Conservation (phyloP, 2,329 filamentous ascomycete genomes). For the Zalaria sp. region DNA sequence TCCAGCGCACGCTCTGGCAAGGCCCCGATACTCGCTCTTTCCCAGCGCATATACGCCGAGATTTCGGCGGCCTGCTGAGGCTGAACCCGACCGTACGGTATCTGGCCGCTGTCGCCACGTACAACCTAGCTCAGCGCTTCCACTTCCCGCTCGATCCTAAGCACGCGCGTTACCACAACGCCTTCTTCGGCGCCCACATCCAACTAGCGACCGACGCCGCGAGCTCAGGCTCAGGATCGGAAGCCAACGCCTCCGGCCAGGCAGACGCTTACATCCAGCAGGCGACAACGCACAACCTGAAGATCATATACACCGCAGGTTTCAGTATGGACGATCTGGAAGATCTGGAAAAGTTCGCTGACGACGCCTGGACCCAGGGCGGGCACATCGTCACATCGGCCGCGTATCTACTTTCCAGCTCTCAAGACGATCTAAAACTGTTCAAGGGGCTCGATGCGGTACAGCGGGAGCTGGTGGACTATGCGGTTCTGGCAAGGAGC, state of each 20-base stretch:
- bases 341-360: constrained; percentile 22
- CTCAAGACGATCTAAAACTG: constrained; percentile 15
- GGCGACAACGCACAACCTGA: constrained; percentile 14
- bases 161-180: constrained; percentile 11
- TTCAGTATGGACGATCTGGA: constrained; percentile 21
- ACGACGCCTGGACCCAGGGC: constrained; percentile 19
- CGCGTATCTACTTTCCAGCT: constrained; percentile 24
- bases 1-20: constrained; percentile 15
- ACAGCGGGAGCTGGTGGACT: constrained; percentile 37
- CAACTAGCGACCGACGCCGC: constrained; percentile 22
- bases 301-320: constrained; percentile 27
- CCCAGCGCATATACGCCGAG: constrained; percentile 11
- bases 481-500: constrained; percentile 32
- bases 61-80: constrained; percentile 15
- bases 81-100: constrained; percentile 10
- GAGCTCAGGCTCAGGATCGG: constrained; percentile 9
- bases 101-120: constrained; percentile 21
- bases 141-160: constrained; percentile 14
- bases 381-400: constrained; percentile 29
- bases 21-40: constrained; percentile 14
- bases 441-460: constrained; percentile 30
- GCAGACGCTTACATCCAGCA: constrained; percentile 23
- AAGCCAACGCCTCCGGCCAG: constrained; percentile 22
- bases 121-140: constrained; percentile 15
- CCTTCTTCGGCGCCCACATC: constrained; percentile 26